Conservation (phyloP, 2,329 filamentous ascomycete species). For the Colletotrichum tofieldiae region DNA sequence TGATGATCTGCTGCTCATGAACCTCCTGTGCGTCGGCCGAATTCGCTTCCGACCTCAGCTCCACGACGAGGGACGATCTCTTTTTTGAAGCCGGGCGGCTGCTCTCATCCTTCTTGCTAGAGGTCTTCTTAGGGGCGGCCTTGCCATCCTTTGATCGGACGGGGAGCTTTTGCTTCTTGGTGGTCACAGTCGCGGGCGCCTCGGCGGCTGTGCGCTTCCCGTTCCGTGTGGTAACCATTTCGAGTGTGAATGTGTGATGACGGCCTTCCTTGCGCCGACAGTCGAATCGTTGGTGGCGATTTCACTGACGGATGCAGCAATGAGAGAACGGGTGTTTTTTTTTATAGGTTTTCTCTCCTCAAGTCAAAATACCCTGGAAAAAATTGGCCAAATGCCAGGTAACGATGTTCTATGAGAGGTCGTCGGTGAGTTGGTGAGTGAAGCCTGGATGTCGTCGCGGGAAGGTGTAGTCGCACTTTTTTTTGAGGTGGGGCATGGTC, state of each 20-base stretch:
- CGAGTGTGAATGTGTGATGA: slow-evolving; percentile 10
- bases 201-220: slow-evolving; percentile 40
- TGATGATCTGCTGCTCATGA: slow-evolving; percentile 33
- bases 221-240: slow-evolving; percentile 44
- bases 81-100: slow-evolving; percentile 29
- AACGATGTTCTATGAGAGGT: background rate
- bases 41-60: slow-evolving; percentile 28
- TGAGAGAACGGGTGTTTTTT: background rate
- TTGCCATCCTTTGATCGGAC: slow-evolving; percentile 54
- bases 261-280: background rate
- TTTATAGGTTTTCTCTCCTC: background rate
- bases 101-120: slow-evolving; percentile 35
- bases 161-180: slow-evolving; percentile 50
- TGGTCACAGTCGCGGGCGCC: slow-evolving; percentile 3
- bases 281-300: background rate
- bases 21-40: slow-evolving; percentile 2
- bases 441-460: slow-evolving; percentile 9
- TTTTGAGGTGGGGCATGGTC: slow-evolving; percentile 30
- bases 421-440: slow-evolving; percentile 16
- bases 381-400: background rate
- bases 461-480: slow-evolving; percentile 35
- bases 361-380: background rate
- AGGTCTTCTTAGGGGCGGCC: slow-evolving; percentile 20
- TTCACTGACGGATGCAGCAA: background rate
- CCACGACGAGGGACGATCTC: slow-evolving; percentile 34